Evolutionary conservation across 2,329 filamentous ascomycete species (phyloP).

Genomic region (Ceratocystis papillata): DNA sequence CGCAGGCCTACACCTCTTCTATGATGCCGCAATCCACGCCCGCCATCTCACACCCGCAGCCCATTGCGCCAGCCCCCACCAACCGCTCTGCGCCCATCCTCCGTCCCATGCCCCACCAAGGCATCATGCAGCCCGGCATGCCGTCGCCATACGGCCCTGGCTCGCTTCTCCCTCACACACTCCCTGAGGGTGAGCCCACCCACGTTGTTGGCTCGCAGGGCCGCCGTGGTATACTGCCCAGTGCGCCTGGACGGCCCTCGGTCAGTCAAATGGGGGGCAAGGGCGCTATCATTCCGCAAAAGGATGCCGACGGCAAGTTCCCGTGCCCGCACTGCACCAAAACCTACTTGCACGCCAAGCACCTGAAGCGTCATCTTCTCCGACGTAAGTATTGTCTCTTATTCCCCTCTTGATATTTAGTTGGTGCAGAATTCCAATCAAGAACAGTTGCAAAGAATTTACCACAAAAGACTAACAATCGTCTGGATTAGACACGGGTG

Average conservation of each 20-base stretch:
- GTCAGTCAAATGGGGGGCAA: slow-evolving; percentile 60
- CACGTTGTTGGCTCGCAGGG: slow-evolving; percentile 95
- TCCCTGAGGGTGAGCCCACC: slow-evolving; percentile 55
- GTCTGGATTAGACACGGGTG: slow-evolving; percentile 65
- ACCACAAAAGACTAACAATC: too few species aligned
- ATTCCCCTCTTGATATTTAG: not conserved
- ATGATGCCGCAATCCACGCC: slow-evolving; percentile 59
- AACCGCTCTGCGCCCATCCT: slow-evolving; percentile 48
- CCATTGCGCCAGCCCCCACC: slow-evolving; percentile 60
- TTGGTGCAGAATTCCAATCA: too few species aligned
- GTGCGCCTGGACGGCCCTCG: slow-evolving; percentile 69
- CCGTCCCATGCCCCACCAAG: slow-evolving; percentile 60
- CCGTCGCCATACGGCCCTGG: slow-evolving; percentile 46
- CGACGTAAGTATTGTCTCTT: slow-evolving; percentile 60
- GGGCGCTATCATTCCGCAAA: slow-evolving; percentile 75
- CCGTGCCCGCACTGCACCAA: slow-evolving; percentile 97
- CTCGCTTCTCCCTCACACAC: slow-evolving; percentile 41
- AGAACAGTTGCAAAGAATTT: too few species aligned
- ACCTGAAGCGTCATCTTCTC: slow-evolving; percentile 89
- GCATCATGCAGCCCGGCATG: slow-evolving; percentile 45
- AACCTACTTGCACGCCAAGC: slow-evolving; percentile 94
- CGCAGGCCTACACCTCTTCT: slow-evolving; percentile 46
- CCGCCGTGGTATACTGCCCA: slow-evolving; percentile 79
- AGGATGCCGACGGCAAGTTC: slow-evolving; percentile 96
- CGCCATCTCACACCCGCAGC: slow-evolving; percentile 60